A percentile compares a stretch with the other conserved stretches of the same genome.
Conservation (phyloP, 2,329 filamentous ascomycete genomes). For the Trichoderma lentiforme region DNA sequence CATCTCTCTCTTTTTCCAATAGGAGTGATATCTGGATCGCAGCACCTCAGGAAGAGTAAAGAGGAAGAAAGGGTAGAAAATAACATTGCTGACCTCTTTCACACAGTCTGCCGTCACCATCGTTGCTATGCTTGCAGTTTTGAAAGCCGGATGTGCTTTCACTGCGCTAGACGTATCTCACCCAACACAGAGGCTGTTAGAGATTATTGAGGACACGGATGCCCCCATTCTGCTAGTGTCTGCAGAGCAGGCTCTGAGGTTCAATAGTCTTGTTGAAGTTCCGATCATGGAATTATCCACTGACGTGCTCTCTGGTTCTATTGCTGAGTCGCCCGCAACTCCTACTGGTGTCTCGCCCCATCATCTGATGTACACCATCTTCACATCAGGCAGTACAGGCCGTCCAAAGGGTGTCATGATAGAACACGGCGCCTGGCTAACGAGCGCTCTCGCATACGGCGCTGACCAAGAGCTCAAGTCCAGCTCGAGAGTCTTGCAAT, state of each 20-base stretch:
- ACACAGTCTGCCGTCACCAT: not conserved
- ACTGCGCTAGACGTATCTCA: not conserved
- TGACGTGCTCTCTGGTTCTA: not conserved
- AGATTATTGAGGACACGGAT: not conserved
- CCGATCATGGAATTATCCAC: not conserved
- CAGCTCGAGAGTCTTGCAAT: slow-evolving; percentile 24
- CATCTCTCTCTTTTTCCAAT: not conserved
- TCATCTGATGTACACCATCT: slow-evolving; percentile 22
- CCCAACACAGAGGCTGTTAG: not conserved
- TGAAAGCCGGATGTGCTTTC: not conserved
- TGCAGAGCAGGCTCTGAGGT: not conserved
- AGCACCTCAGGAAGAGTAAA: too few relatives aligned
- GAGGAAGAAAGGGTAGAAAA: not conserved
- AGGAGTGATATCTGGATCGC: not conserved
- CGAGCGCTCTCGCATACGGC: slow-evolving; percentile 6
- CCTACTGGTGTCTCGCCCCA: not conserved
- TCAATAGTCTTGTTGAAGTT: not conserved
- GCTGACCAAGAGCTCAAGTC: not conserved
- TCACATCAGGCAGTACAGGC: slow-evolving; percentile 28
- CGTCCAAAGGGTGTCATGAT: slow-evolving; percentile 26
- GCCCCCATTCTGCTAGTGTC: not conserved
- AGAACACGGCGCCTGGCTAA: slow-evolving; percentile 22
- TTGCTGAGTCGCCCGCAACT: not conserved
- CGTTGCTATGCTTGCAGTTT: not conserved
- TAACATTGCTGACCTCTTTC: not conserved